phyloP scores from a whole-genome alignment of 768 basidiomycete genomes.

The Leccinum broughii region DNA sequence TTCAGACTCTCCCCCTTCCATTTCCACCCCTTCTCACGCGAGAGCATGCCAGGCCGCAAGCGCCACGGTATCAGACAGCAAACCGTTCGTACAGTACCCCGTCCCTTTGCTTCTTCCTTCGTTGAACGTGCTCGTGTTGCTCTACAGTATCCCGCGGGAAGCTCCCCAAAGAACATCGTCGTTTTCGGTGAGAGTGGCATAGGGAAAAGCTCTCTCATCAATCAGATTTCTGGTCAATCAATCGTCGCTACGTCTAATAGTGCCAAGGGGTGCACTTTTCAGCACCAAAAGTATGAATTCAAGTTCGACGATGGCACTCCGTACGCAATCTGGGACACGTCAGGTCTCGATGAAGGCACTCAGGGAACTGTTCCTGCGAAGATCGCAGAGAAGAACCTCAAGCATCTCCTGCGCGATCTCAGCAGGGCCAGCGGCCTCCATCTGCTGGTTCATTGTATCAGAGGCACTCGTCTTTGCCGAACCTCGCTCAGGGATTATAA shows the following conservation, averaged over 20 bases:
- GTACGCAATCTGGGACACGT: conserved; percentile 39
- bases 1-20: too few relatives aligned
- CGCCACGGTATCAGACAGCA: background rate
- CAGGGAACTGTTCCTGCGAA: conserved; percentile 32
- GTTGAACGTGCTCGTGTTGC: conserved; percentile 8
- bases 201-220: conserved; percentile 45
- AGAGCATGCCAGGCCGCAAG: conserved; percentile 23
- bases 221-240: conserved; percentile 41
- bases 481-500: conserved; percentile 35
- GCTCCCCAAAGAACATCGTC: conserved; percentile 26
- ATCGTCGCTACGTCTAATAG: conserved; percentile 36
- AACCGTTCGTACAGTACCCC: conserved; percentile 11
- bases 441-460: conserved; percentile 36
- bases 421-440: conserved; percentile 28
- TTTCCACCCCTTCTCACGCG: background rate
- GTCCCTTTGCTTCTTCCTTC: conserved; percentile 2
- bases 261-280: conserved; percentile 38
- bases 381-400: conserved; percentile 30
- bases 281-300: conserved; percentile 29
- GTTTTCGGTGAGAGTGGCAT: conserved; percentile 33
- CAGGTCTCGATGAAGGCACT: conserved; percentile 40
- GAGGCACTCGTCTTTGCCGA: conserved; percentile 27
- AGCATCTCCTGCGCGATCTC: conserved; percentile 26
- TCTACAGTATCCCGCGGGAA: conserved; percentile 11
- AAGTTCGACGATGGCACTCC: conserved; percentile 20